Conservation (phyloP, 2,329 filamentous ascomycete genomes). For the Zymoseptoria brevis region DNA sequence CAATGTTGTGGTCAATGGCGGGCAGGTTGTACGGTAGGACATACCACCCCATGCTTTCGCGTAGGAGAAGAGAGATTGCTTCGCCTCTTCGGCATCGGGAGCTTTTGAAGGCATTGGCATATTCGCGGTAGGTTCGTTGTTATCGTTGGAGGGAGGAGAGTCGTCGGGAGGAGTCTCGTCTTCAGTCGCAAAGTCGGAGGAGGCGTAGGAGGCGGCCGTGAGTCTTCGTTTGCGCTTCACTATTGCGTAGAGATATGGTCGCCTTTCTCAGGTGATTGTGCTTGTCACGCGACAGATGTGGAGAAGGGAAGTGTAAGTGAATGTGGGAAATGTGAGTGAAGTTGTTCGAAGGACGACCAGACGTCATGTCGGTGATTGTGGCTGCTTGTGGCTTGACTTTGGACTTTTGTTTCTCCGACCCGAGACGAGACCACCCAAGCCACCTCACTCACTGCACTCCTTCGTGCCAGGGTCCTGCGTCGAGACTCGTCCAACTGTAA, state of each 20-base stretch:
- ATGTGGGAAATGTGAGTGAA: background rate
- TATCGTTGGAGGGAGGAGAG: background rate
- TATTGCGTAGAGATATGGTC: background rate
- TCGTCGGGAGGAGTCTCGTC: background rate
- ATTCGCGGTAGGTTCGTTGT: constrained; percentile 7
- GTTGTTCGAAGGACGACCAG: background rate
- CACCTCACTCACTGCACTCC: background rate
- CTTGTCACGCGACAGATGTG: background rate
- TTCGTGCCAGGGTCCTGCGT: background rate
- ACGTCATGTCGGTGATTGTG: constrained; percentile 5
- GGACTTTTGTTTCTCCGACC: background rate
- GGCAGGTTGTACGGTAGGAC: constrained; percentile 20
- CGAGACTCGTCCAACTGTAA: background rate
- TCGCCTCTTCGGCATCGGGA: constrained; percentile 30
- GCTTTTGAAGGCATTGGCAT: constrained; percentile 36
- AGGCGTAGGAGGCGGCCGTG: background rate
- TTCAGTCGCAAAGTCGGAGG: background rate
- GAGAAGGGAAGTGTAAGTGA: background rate
- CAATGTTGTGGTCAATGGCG: constrained; percentile 3
- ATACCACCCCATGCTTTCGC: constrained; percentile 47
- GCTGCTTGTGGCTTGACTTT: background rate
- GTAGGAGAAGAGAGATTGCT: constrained; percentile 37
- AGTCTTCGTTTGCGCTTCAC: background rate
- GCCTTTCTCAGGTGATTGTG: background rate
- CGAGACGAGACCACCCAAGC: background rate